phyloP scores from a whole-genome alignment of 306 rosid genomes.

The Argentina anserina region DNA sequence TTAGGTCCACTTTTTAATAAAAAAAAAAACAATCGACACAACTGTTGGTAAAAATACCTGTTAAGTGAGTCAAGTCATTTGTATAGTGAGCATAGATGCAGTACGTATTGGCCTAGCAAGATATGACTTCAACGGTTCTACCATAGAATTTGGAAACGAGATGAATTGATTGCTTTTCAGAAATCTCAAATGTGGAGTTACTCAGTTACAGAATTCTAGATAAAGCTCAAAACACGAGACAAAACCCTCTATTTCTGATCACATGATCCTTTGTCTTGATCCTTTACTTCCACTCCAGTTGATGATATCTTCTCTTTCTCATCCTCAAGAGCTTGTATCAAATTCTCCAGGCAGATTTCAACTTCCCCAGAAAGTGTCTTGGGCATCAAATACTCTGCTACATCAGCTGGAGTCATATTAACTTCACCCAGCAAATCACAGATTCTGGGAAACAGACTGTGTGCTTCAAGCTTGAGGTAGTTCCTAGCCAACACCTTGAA shows the following conservation, averaged over 20 bases:
- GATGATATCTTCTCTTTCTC: slow-evolving; percentile 17
- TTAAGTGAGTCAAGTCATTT: too few relatives aligned
- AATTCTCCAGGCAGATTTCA: slow-evolving; percentile 27
- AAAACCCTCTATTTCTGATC: background rate
- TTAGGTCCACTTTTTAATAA: too few relatives aligned
- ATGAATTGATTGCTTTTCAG: background rate
- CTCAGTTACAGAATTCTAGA: background rate
- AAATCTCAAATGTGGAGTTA: background rate
- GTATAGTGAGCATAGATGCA: background rate
- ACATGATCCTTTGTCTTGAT: background rate
- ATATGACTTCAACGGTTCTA: background rate
- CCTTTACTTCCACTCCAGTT: slow-evolving; percentile 1
- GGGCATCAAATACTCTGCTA: slow-evolving; percentile 87
- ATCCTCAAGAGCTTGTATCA: slow-evolving; percentile 54
- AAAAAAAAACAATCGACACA: too few relatives aligned
- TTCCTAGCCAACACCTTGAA: slow-evolving; percentile 64
- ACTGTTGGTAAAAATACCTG: too few relatives aligned
- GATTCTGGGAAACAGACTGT: slow-evolving; percentile 36
- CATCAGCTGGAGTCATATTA: slow-evolving; percentile 71
- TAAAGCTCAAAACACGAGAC: background rate
- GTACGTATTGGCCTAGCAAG: background rate
- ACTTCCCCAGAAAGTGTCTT: slow-evolving; percentile 33
- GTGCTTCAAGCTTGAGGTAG: slow-evolving; percentile 48
- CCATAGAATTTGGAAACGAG: background rate
- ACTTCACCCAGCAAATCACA: slow-evolving; percentile 30